These are phyloP conservation scores for Aspergillus intermedius DNA, from an alignment of 2,329 filamentous ascomycete genomes.

Conservation along the genomic window DNA sequence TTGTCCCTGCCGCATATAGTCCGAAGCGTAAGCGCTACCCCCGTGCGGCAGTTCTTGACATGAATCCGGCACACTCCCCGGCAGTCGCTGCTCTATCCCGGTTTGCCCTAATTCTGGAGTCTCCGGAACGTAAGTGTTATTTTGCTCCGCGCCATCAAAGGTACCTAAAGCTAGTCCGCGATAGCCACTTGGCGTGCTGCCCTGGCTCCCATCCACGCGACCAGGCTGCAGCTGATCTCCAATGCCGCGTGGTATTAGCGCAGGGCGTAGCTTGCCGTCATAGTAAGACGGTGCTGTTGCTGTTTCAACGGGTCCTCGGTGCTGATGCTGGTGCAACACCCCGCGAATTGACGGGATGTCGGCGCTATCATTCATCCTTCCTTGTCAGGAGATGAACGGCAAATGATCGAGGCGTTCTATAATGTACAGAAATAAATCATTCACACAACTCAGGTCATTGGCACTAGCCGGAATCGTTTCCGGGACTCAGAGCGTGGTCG, in stretches of 20 bases:
- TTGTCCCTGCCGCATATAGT: no score
- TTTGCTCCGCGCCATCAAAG: constrained; percentile 14
- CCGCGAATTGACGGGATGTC: background rate
- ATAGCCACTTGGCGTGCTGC: constrained; percentile 4
- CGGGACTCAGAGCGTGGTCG: background rate
- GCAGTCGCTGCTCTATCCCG: background rate
- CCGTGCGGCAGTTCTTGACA: background rate
- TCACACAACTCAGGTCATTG: background rate
- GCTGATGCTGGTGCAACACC: background rate
- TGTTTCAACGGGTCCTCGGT: background rate
- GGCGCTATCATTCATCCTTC: background rate
- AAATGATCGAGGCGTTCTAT: background rate
- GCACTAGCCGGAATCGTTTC: background rate
- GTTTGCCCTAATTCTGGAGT: background rate
- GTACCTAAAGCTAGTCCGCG: constrained; percentile 1
- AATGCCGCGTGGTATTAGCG: constrained; percentile 2
- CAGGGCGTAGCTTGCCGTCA: background rate
- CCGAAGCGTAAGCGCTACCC: no score
- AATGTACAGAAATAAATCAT: background rate
- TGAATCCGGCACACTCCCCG: background rate
- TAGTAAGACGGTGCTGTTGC: background rate
- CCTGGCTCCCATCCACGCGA: constrained; percentile 11
- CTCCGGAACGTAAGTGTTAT: constrained; percentile 3
- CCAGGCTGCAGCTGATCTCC: constrained; percentile 8
- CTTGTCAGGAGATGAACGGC: background rate